phyloP scores from a whole-genome alignment of 129 eudicot genomes.

The Mikania micrantha region DNA sequence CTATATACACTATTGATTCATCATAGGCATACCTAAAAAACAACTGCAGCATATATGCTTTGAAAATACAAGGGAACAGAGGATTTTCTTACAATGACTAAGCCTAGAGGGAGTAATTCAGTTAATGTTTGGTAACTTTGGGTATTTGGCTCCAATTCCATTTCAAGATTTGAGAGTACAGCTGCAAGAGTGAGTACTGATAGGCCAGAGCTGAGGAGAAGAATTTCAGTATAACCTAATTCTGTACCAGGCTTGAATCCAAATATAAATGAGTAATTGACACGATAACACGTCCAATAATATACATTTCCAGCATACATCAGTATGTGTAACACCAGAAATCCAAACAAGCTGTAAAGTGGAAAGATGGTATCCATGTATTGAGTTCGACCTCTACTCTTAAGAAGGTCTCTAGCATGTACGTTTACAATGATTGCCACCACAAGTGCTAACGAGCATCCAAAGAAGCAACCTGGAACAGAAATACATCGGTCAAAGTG shows the following conservation, averaged over 20 bases:
- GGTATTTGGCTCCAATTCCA: slow-evolving; percentile 44
- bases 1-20: neutral
- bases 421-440: slow-evolving; percentile 27
- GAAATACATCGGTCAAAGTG: neutral
- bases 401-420: slow-evolving; percentile 35
- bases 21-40: neutral
- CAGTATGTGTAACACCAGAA: slow-evolving; percentile 35
- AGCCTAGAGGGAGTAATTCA: slow-evolving; percentile 45
- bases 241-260: slow-evolving; percentile 45
- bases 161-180: slow-evolving; percentile 30
- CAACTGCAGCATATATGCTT: neutral
- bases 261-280: slow-evolving; percentile 24
- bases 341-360: slow-evolving; percentile 54
- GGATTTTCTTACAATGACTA: slow-evolving; percentile 36
- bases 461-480: slow-evolving; percentile 48
- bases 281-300: slow-evolving; percentile 31
- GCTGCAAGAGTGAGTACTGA: slow-evolving; percentile 11
- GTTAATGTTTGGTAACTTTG: slow-evolving; percentile 4
- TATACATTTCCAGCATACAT: slow-evolving; percentile 30
- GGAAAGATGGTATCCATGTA: slow-evolving; percentile 65
- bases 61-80: neutral
- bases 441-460: slow-evolving; percentile 60
- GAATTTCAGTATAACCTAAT: slow-evolving; percentile 44
- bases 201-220: slow-evolving; percentile 47
- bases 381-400: slow-evolving; percentile 11